Percentiles rank a stretch among this genome's conserved stretches.
phyloP scores from a whole-genome alignment of 169 alveolate genomes.

The Hepatocystis sp. region DNA sequence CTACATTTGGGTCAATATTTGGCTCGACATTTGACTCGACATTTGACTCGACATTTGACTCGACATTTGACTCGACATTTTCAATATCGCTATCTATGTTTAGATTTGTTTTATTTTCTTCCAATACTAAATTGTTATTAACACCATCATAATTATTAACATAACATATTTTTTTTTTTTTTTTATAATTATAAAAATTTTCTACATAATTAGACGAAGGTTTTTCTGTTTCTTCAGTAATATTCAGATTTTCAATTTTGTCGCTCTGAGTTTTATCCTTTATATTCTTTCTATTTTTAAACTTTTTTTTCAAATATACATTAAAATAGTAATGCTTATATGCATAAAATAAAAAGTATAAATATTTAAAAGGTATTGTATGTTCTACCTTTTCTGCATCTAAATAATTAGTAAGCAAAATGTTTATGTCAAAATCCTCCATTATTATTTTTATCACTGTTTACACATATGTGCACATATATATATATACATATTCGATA shows the following conservation, averaged over 20 bases:
- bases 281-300: conserved; percentile 5
- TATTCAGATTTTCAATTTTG: conserved; percentile 6
- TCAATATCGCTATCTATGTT: too few relatives aligned
- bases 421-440: conserved; percentile 48
- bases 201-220: too few relatives aligned
- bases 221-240: not conserved
- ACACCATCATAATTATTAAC: too few relatives aligned
- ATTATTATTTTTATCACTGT: conserved; percentile 7
- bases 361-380: conserved; percentile 30
- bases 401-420: conserved; percentile 25
- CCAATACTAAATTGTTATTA: too few relatives aligned
- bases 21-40: too few relatives aligned
- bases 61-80: too few relatives aligned
- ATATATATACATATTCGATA: not conserved
- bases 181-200: too few relatives aligned
- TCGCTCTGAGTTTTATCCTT: not conserved
- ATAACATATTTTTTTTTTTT: too few relatives aligned
- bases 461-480: not conserved
- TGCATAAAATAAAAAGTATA: conserved; percentile 37
- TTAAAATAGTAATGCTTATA: conserved; percentile 31
- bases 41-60: too few relatives aligned
- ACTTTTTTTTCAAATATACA: conserved; percentile 11
- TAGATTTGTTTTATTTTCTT: too few relatives aligned
- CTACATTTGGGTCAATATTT: too few relatives aligned
- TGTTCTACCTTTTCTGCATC: conserved; percentile 59